Evolutionary conservation across 768 basidiomycete species (phyloP), one percentile per base, ranked within the genome.

Genomic region (Podaxis sp.): DNA sequence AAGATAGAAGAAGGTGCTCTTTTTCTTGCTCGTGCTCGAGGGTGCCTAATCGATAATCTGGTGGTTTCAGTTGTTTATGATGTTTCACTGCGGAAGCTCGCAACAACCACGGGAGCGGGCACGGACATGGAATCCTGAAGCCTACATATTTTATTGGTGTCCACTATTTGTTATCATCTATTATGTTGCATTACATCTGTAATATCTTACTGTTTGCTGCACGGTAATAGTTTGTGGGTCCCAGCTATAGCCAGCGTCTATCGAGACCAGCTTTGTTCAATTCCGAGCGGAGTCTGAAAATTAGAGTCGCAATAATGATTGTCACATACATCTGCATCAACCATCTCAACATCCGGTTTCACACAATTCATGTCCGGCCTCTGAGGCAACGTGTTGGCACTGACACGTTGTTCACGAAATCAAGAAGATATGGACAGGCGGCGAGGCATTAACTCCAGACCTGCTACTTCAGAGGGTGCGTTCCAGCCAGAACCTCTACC

Each of bases 1-100:
- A 93, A 92, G 69, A 89, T 94, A 17, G 91, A 93, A 76, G 92
- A 93, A 87, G 91, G 92, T 84, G 60, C 53, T 78, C 66, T 46
- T n/a, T 33, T 40, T 56, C 54, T 30, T 28, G 38, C 37, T 15
- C 38, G 36, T 15, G 51, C 58, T 41, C 60, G 51, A 33, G 26
- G 36, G n/a, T 22, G 49, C 58, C 55, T 28, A 51, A 66, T 44
- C 38, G 60, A 56, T 37, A n/a, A n/a, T n/a, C 41, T 33, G 26
- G 48, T 20, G 28, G 22, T 40, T 61, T 22, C 65, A 94, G 91
- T 94, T 54, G 92, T 93, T 1, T 94, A 94, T 69, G 92, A 94
- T 71, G 85, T 94, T 15, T 91, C 91, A 38, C 75, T 94, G 37
- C 82, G 92, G 41, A 91, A 86, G 67, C 77, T 93, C 48, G 79